Evolutionary conservation across 805 yeast genomes (phyloP), one percentile per base, ranked within the genome.

Genomic region (Starmerella floricola): DNA sequence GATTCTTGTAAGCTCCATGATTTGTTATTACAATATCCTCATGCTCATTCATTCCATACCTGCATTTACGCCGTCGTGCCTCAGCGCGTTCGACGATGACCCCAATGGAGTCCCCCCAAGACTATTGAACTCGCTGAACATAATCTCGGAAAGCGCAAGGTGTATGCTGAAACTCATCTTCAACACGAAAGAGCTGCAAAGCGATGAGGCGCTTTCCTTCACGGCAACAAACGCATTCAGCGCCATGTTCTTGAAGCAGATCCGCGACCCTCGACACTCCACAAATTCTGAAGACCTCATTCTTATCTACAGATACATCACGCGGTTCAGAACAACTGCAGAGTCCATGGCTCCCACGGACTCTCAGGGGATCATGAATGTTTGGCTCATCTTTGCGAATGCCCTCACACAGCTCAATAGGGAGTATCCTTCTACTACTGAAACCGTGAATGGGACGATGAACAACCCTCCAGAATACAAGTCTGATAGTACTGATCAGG

Each of bases 1-100:
- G 40, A 29, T 18, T 23, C 19, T 15, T 15, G 17, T 32, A 6
- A 13, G 27, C 32, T 32, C 46, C 6, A 36, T 43, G 16, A 29
- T 47, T 27, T 40, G 41, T 18, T 52, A 43, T 40, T 41, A 52
- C 39, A 43, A 45, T 34, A 29, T 54, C 29, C 34, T 41, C 8
- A 38, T 45, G 21, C 44, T 49, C 12, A 35, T 53, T 8, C 50
- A 48, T 41, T 53, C 56, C 5, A 39, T 52, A 23, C 50, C 56
- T 1, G 54, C 53, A 8, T 44, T 50, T 36, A 36, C 51, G 11
- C 55, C 56, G 6, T 41, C 51, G 15, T 37, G 39, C 10, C 39
- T 52, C n/a, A 15, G 27, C 17, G 43, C 34, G 10, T 44, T 30
- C 24, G 15, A 30, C 2, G 15, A 38, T 15, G 34, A 32, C 4